Evolutionary conservation across 495 filamentous ascomycete species (phyloP).

Genomic region (Lasiosphaeria ovina): DNA sequence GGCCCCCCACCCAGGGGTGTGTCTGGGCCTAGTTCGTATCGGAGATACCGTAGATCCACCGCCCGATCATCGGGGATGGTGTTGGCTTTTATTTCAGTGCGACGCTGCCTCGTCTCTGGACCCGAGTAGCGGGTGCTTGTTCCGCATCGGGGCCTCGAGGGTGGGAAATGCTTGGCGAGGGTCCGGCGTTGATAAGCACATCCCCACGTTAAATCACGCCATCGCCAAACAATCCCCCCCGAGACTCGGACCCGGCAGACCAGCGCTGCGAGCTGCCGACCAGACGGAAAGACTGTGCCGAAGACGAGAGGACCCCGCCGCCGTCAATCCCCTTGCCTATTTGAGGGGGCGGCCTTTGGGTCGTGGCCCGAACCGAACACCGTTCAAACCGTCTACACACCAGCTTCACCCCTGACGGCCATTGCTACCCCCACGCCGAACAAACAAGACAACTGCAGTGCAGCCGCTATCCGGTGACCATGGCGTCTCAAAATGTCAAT

Average conservation of each 20-base stretch:
- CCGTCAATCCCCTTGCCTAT: no score
- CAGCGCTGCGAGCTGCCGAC: background rate
- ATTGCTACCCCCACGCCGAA: background rate
- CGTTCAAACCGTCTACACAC: no score
- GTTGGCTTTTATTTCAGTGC: no score
- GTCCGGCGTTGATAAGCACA: slow-evolving; percentile 7
- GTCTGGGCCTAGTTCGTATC: no score
- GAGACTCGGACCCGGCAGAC: slow-evolving; percentile 7
- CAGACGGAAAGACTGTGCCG: background rate
- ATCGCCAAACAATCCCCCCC: slow-evolving; percentile 24
- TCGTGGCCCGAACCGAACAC: no score
- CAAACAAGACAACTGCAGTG: background rate
- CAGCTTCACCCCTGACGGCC: no score
- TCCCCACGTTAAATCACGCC: background rate
- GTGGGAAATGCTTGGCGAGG: slow-evolving; percentile 1
- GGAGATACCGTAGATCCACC: no score
- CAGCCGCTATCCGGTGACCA: slow-evolving; percentile 3
- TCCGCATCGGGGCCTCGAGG: no score
- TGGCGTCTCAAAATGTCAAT: slow-evolving; percentile 1
- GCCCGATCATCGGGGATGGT: no score
- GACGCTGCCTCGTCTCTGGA: background rate
- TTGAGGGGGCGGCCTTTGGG: no score
- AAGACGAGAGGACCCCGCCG: background rate
- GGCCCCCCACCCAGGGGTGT: no score
- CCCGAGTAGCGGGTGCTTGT: background rate